Evolutionary conservation across 805 yeast genomes (phyloP), one percentile per base, ranked within the genome.

Genomic region (Cyberlindnera japonica): DNA sequence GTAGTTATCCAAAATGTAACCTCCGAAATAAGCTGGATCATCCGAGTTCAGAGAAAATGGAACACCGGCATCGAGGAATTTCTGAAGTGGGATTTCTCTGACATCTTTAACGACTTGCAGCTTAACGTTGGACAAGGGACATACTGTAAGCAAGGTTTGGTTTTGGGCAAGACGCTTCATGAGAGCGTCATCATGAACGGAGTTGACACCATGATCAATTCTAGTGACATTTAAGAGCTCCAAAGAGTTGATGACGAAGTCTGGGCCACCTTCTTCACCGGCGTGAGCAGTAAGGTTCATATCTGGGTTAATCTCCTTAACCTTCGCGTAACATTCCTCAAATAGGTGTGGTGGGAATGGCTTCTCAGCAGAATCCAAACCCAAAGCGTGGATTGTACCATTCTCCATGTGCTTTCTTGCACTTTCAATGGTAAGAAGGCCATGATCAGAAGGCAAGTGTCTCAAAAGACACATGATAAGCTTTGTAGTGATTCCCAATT

Each of bases 211-310:
- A 56, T 86, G 95, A 56, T 86, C 95, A 41, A 86, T 81, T 61
- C 95, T 74, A 24, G 79, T 70, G 19, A 76, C 85, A 2, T 75
- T 69, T 43, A 83, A 69, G 34, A 68, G 42, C 51, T 82, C 81
- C 45, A 85, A 63, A 2, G 93, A 65, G 38, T 69, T 71, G 9
- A 64, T 43, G 20, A 85, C 84, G 50, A 68, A 83, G n/a, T 76
- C 72, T 30, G 87, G 79, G 48, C 82, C 86, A 38, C 91, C 95
- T 66, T 86, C 95, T 63, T 86, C 95, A 53, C 95, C 95, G 3
- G 93, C 95, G 55, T 86, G 95, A 3, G 95, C 91, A 26, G 95
- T 86, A 40, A 83, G 68, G 28, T 77, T 72, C 40, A 81, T 72
- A 18, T 74, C 63, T 18, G 81, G 77, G 54, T 68, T 74, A 30